Base-by-base conservation (phyloP, 2,329 filamentous ascomycete genomes). In the Aspergillus hortae region DNA sequence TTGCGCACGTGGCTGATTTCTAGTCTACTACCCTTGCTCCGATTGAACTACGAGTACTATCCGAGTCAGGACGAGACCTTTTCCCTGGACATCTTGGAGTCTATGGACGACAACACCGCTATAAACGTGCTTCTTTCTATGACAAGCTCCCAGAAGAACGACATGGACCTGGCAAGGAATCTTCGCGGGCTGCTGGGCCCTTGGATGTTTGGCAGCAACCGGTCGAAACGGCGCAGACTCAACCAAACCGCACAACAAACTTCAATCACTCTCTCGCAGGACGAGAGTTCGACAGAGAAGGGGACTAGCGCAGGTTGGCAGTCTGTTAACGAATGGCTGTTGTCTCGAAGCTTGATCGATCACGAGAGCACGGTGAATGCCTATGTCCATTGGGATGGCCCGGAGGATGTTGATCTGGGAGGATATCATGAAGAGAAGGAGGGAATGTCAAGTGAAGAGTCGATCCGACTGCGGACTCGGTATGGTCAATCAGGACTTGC, bases 11-110 rank as follows among this genome's bases (percentile, higher is more conserved):
- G 83, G 83, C 78, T 82, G 58, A 77, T 86, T 38, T 83, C 82
- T 11, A 79, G 74, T 42, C 73, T 83, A 10, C 68, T 86, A 35
- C 84, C 84, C 6, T 67, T 85, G 6, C 70, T 85, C 21, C 77
- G 84, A 46, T 68, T 85, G 45, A 79, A 82, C 59, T 83, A 84
- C 63, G 82, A 86, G 65, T 86, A 84, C 64, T 85, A 86, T 54
- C 77, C 80, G 0, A 71, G 78, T n/a, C 70, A 64, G 12, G 67
- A 75, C 19, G 69, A 72, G 10, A 57, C 65, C 1, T 62, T 78
- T 6, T 74, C 78, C 7, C 62, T 87, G 43, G 74, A 77, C 42
- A 72, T 76, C 1, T 74, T 86, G 47, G 80, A 83, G 54, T 73
- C 68, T 21, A 63, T 83, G 53, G 74, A 77, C 23, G 80, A 76